These are phyloP conservation scores for Senna tora DNA, from an alignment of 306 rosid genomes.

Conservation along the genomic window DNA sequence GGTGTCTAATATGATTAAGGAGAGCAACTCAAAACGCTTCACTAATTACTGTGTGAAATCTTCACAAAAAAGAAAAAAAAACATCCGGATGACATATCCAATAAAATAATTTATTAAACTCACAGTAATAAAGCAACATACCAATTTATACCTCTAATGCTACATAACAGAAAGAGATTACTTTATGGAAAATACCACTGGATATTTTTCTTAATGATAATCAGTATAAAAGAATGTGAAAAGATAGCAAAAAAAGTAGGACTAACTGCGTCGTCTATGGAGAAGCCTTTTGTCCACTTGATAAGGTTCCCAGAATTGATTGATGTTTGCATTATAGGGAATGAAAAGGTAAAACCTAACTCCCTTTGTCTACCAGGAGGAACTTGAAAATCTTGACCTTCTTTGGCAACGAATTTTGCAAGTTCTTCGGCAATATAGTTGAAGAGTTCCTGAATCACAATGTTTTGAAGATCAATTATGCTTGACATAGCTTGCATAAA, in stretches of 20 bases:
- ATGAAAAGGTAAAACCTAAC: conserved; percentile 97
- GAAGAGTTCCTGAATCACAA: conserved; percentile 80
- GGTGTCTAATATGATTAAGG: not conserved
- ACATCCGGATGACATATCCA: not conserved
- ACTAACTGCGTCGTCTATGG: conserved; percentile 66
- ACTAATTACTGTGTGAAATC: not conserved
- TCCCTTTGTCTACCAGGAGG: conserved; percentile 83
- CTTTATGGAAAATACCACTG: not conserved
- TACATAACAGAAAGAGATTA: not conserved
- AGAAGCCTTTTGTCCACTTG: conserved; percentile 98
- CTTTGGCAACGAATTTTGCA: conserved; percentile 77
- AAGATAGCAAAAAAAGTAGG: conserved; percentile 9
- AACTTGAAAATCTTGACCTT: conserved; percentile 71
- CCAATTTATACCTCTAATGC: not conserved
- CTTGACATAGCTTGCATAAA: conserved; percentile 18
- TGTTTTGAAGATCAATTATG: conserved; percentile 34
- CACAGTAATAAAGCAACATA: not conserved
- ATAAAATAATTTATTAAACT: not conserved
- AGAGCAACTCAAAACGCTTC: not conserved
- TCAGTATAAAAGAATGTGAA: conserved; percentile 32
- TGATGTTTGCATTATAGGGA: conserved; percentile 85
- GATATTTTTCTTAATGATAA: not conserved
- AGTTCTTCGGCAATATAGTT: conserved; percentile 83
- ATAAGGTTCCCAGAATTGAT: conserved; percentile 86
- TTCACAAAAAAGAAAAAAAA: not conserved